These are phyloP conservation scores for Sungouiella blattae DNA, from an alignment of 805 yeast species.

Conservation along the genomic window DNA sequence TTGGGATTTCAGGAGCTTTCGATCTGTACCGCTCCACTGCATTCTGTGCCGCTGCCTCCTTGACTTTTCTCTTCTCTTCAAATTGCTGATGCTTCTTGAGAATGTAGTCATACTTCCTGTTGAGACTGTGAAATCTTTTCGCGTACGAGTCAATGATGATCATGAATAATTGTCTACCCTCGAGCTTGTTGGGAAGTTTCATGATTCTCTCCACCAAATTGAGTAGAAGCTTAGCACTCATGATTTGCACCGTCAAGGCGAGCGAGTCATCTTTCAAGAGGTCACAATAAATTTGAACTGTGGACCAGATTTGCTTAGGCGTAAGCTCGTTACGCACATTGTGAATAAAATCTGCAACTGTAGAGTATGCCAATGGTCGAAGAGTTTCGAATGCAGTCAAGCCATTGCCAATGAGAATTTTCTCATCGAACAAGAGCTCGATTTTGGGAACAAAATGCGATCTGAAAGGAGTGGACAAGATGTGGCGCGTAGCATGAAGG, in stretches of 20 bases:
- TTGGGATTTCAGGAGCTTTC: constrained; percentile 7
- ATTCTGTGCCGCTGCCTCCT: constrained; percentile 40
- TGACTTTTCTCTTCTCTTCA: constrained; percentile 38
- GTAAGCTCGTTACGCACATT: constrained; percentile 82
- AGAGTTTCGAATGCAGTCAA: constrained; percentile 86
- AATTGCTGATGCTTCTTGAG: constrained; percentile 57
- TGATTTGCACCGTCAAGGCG: constrained; percentile 87
- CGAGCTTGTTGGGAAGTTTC: constrained; percentile 75
- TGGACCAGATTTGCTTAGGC: constrained; percentile 79
- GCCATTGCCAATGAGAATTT: constrained; percentile 87
- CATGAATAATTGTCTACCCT: constrained; percentile 80
- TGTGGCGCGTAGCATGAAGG: constrained; percentile 90
- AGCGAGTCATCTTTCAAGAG: constrained; percentile 77
- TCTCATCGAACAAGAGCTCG: constrained; percentile 80
- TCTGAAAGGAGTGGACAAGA: constrained; percentile 86
- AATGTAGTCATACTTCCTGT: constrained; percentile 65
- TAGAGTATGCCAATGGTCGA: constrained; percentile 89
- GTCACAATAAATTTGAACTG: constrained; percentile 77
- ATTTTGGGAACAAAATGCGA: constrained; percentile 79
- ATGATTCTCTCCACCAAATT: constrained; percentile 86
- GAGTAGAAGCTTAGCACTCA: constrained; percentile 88
- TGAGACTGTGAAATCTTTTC: constrained; percentile 71
- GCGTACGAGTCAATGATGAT: constrained; percentile 85
- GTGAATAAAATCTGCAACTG: constrained; percentile 94
- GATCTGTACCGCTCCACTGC: constrained; percentile 39